phyloP scores from a whole-genome alignment of 352 stramenopile genomes.

The Lagenidium sp. region DNA sequence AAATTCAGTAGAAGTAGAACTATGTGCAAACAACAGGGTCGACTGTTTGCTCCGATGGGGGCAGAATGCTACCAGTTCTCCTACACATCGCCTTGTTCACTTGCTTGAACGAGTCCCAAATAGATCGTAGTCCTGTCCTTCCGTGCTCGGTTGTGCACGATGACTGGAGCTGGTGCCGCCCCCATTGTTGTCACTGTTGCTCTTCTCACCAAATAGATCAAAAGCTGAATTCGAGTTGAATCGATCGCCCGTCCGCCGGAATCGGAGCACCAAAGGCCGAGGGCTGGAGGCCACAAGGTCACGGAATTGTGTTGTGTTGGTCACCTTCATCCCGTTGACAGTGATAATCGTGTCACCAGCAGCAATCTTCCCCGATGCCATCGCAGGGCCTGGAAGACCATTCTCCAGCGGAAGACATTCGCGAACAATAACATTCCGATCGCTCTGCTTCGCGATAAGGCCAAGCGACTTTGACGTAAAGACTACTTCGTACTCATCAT shows the following conservation, averaged over 20 bases:
- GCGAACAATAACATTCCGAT: slow-evolving; percentile 48
- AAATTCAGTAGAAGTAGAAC: no score
- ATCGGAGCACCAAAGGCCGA: slow-evolving; percentile 63
- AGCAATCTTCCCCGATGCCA: slow-evolving; percentile 39
- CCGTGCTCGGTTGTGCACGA: background rate
- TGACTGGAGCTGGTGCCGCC: background rate
- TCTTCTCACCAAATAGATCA: slow-evolving; percentile 62
- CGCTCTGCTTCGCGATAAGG: slow-evolving; percentile 64
- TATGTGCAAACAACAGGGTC: no score
- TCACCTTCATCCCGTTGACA: slow-evolving; percentile 55
- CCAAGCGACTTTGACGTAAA: slow-evolving; percentile 51
- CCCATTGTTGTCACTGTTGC: background rate
- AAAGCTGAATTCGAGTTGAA: slow-evolving; percentile 29
- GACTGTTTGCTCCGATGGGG: no score
- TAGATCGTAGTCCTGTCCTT: background rate
- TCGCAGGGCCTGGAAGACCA: slow-evolving; percentile 29
- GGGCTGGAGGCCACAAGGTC: slow-evolving; percentile 44
- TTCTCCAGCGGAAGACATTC: slow-evolving; percentile 45
- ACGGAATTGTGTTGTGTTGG: slow-evolving; percentile 66
- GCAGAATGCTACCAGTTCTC: no score
- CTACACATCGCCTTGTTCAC: no score
- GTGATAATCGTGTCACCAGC: slow-evolving; percentile 60
- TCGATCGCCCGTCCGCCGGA: slow-evolving; percentile 34
- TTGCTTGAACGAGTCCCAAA: background rate
- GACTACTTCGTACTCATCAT: slow-evolving; percentile 67